phyloP scores from a whole-genome alignment of 1,284 basidiomycete species.

The Hymenochaete sp. region DNA sequence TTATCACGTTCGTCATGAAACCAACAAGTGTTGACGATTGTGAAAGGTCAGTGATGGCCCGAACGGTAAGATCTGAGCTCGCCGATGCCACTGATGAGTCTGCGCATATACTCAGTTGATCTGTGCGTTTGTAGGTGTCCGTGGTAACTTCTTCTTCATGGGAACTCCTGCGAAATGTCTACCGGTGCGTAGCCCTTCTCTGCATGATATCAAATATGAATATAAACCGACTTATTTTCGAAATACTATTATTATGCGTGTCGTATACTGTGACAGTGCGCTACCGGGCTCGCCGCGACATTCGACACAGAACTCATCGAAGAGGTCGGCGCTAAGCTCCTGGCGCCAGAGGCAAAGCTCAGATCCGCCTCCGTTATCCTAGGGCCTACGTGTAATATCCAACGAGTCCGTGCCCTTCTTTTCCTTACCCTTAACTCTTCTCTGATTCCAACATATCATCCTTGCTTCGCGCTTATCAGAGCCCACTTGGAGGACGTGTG shows the following conservation, averaged over 20 bases:
- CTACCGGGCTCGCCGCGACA: conserved; percentile 68
- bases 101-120: conserved; percentile 4
- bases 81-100: conserved; percentile 18
- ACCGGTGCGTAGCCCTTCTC: conserved; percentile 30
- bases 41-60: conserved; percentile 64
- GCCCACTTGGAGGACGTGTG: conserved; percentile 66
- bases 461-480: conserved; percentile 27
- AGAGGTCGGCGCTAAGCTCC: conserved; percentile 51
- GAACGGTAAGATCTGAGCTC: conserved; percentile 35
- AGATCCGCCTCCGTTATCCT: conserved; percentile 61
- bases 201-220: too few species aligned
- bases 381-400: conserved; percentile 75
- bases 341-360: conserved; percentile 65
- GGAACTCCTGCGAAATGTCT: conserved; percentile 54
- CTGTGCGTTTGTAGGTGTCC: conserved; percentile 29
- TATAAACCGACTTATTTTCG: background rate
- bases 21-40: too few species aligned
- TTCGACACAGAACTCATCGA: conserved; percentile 63
- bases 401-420: conserved; percentile 37
- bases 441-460: conserved; percentile 8
- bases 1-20: background rate
- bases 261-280: conserved; percentile 31
- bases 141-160: conserved; percentile 59
- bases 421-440: background rate
- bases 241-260: background rate